A percentile compares a stretch with the other conserved stretches of the same genome.
Evolutionary conservation across 2,329 filamentous ascomycete species (phyloP).

Genomic region (Colletotrichum magnum): DNA sequence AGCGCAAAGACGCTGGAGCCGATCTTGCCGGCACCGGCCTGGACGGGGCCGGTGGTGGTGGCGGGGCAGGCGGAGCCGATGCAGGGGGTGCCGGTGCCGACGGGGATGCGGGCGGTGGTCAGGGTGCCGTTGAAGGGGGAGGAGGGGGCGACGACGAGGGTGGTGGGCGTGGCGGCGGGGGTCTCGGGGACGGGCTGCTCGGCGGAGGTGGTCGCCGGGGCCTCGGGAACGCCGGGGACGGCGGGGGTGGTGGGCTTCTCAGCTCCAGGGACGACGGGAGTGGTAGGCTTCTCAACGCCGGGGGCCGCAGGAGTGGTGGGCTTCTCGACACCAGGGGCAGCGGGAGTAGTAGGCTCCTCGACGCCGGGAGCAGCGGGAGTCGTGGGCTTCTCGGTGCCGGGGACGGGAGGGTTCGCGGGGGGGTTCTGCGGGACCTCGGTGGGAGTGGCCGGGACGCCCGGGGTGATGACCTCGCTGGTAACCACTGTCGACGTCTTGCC

Average conservation of each 20-base stretch:
- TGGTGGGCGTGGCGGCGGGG: conserved; percentile 23
- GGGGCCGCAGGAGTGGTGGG: conserved; percentile 50
- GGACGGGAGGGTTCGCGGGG: conserved; percentile 1
- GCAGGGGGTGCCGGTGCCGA: conserved; percentile 28
- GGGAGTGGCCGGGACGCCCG: conserved; percentile 13
- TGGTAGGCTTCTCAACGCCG: conserved; percentile 48
- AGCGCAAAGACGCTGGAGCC: conserved; percentile 9
- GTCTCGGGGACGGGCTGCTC: conserved; percentile 17
- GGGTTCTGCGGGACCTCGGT: conserved; percentile 33
- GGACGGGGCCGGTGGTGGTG: conserved; percentile 33
- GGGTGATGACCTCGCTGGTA: conserved; percentile 55
- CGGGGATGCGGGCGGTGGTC: conserved; percentile 19
- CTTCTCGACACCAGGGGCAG: conserved; percentile 48
- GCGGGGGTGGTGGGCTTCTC: conserved; percentile 50
- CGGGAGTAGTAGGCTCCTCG: conserved; percentile 30
- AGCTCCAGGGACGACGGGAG: conserved; percentile 57
- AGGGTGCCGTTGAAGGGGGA: conserved; percentile 30
- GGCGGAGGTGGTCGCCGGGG: background rate
- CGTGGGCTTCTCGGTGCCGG: conserved; percentile 14
- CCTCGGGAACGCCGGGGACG: background rate
- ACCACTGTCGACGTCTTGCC: conserved; percentile 51
- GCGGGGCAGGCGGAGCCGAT: conserved; percentile 33
- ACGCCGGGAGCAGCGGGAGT: conserved; percentile 21
- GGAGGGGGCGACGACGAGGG: conserved; percentile 31
- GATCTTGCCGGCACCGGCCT: conserved; percentile 29